Base-by-base conservation (phyloP, 129 eudicot genomes). In the Flaveria brownii region DNA sequence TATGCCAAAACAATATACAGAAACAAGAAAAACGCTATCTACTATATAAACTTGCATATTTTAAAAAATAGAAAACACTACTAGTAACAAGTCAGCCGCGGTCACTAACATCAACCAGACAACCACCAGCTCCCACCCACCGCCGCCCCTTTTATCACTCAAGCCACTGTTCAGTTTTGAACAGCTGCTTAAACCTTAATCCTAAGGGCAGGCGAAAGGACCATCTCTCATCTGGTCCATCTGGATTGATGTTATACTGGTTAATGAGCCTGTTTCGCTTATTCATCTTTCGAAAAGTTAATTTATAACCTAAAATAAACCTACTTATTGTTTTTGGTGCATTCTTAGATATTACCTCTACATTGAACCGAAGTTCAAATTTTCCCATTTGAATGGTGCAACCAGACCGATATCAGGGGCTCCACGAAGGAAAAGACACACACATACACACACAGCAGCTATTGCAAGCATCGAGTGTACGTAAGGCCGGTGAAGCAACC, bases 401-500 rank as follows among this genome's bases (percentile, higher is more conserved):
- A 77, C 85, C 20, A 79, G 74, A 16, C 89, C 91, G 4, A 89
- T 78, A 50, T 82, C 84, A 9, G 97, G 96, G 42, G 87, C 81
- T 36, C 96, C 91, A 36, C 96, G 78, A 36, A 89, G 71, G 83
- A 92, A 78, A 30, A 92, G 67, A 82, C 96, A 90, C 42, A 92
- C 96, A 61, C 98, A 92, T 14, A 90, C 96, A 76, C 98, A 92
- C 12, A 92, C 98, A 23, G 98, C 98, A 51, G 98, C 98, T 74
- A 92, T 85, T 17, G 89, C 88, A 18, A 92, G 94, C 94, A 92
- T 92, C 3, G 98, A 92, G 63, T 87, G 94, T 9, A 92, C 85
- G 74, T 84, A 90, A 0, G 98, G 96, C 1, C 94, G 91, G 30
- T 88, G 90, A 68, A 92, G 90, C 60, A 92, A 62, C 22, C 88